phyloP scores from a whole-genome alignment of 495 filamentous ascomycete species.

The Annulohypoxylon stygium region DNA sequence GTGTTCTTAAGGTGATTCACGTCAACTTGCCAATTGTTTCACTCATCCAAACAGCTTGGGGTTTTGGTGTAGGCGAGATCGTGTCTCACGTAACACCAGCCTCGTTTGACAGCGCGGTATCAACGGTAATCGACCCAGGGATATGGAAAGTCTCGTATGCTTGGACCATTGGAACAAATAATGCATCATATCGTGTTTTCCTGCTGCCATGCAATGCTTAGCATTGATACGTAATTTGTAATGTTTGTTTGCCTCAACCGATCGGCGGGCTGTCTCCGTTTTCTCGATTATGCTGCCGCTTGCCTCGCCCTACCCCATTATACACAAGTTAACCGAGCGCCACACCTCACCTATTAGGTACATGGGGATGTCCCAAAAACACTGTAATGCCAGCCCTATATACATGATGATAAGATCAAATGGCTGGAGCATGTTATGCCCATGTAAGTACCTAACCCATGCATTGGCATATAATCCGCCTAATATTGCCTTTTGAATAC shows the following conservation, averaged over 20 bases:
- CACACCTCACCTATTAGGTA: background rate
- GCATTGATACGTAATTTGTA: background rate
- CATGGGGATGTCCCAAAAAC: background rate
- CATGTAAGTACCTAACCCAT: background rate
- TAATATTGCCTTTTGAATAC: background rate
- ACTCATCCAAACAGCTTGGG: background rate
- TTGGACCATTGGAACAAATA: background rate
- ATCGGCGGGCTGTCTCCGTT: conserved; percentile 1
- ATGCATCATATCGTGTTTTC: too few relatives aligned
- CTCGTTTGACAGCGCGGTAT: background rate
- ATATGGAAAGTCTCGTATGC: background rate
- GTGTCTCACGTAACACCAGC: conserved; percentile 10
- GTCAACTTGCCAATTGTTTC: background rate
- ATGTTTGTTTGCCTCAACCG: conserved; percentile 20
- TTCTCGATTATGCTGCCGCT: conserved; percentile 12
- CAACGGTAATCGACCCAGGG: conserved; percentile 1
- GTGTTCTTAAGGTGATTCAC: background rate
- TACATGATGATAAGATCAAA: background rate
- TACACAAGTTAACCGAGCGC: background rate
- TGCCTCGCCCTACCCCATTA: conserved; percentile 4
- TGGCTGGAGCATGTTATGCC: background rate
- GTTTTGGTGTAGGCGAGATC: conserved; percentile 11
- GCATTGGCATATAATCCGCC: background rate
- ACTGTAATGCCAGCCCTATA: background rate
- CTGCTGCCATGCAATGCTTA: background rate